These are phyloP conservation scores for Citrus sinensis DNA, from an alignment of 345 rosid species.

Conservation along the genomic window DNA sequence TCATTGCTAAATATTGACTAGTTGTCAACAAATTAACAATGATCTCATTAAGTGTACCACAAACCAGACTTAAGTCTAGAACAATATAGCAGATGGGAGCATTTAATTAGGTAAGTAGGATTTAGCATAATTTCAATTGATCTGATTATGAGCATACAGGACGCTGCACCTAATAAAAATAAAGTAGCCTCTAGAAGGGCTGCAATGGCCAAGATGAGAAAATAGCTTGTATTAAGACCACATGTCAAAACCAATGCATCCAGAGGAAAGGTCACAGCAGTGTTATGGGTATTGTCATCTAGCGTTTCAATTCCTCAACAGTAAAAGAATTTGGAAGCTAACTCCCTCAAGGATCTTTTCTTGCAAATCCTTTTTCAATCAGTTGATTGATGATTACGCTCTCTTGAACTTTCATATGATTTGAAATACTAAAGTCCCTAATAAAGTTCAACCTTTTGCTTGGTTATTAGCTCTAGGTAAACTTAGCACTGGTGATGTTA, in stretches of 20 bases:
- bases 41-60: background rate
- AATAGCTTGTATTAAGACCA: background rate
- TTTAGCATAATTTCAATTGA: background rate
- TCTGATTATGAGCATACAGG: background rate
- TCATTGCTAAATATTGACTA: background rate
- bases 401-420: too few relatives aligned
- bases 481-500: too few relatives aligned
- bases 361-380: too few relatives aligned
- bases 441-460: background rate
- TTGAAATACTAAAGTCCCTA: too few relatives aligned
- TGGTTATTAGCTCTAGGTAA: too few relatives aligned
- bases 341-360: too few relatives aligned
- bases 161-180: background rate
- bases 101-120: background rate
- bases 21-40: background rate
- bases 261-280: too few relatives aligned
- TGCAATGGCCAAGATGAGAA: background rate
- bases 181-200: background rate
- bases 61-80: background rate
- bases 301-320: background rate
- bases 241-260: too few relatives aligned
- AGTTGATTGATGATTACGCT: too few relatives aligned
- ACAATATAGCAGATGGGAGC: background rate
- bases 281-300: background rate
- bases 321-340: too few relatives aligned